Conservation (phyloP, 202 grass and related monocot genomes). For the Schoenoplectus tabernaemontani region DNA sequence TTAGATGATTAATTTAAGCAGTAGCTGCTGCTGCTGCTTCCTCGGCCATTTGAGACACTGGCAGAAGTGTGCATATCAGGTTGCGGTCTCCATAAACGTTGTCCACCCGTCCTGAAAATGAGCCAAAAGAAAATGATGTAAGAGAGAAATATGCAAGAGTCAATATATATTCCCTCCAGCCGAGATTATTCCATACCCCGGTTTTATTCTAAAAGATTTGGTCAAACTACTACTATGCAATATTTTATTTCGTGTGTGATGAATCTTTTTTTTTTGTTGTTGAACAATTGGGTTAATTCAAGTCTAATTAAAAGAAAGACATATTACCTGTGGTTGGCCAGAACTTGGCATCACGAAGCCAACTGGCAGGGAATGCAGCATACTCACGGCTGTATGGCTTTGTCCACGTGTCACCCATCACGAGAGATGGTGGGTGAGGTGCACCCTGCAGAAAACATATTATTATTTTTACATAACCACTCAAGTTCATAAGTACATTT, state of each 20-base stretch:
- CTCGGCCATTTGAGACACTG: slow-evolving; percentile 66
- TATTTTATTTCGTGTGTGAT: background rate
- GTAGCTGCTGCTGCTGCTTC: slow-evolving; percentile 84
- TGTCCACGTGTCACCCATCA: slow-evolving; percentile 86
- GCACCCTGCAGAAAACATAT: slow-evolving; percentile 46
- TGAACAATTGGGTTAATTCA: background rate
- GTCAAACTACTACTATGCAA: background rate
- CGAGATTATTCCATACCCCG: background rate
- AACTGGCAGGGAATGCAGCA: slow-evolving; percentile 82
- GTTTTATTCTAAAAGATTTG: background rate
- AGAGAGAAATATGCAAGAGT: background rate
- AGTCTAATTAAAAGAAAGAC: background rate
- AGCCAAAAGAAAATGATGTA: background rate
- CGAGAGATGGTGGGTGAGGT: slow-evolving; percentile 78
- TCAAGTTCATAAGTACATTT: background rate
- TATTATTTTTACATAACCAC: background rate
- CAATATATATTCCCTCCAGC: background rate
- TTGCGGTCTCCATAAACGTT: slow-evolving; percentile 98
- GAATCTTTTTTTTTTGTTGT: background rate
- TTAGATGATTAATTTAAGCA: slow-evolving; percentile 39
- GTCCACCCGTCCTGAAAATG: slow-evolving; percentile 67
- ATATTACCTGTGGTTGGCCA: slow-evolving; percentile 83
- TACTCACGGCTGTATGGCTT: slow-evolving; percentile 94
- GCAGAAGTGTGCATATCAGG: slow-evolving; percentile 84
- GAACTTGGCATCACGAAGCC: slow-evolving; percentile 92